Evolutionary conservation across 2,329 filamentous ascomycete species (phyloP), one percentile per base, ranked within the genome.

Genomic region (Cladobotryum mycophilum): DNA sequence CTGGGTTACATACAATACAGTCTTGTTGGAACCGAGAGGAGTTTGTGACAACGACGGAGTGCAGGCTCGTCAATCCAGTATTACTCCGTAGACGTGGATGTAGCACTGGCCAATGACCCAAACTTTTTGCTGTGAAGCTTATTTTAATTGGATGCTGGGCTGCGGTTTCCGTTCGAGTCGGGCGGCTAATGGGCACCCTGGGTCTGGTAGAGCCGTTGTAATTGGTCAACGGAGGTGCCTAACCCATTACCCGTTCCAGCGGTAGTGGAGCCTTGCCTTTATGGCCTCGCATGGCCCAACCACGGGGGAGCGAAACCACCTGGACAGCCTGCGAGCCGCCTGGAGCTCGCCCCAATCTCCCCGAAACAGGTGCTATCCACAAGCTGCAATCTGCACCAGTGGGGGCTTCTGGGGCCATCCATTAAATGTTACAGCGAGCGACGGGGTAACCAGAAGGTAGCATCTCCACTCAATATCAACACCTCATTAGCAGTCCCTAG

Each of bases 101-200:
- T 30, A 11, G 25, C 25, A 30, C 25, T 30, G 36, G 17, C 36
- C 36, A 38, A 38, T 38, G 12, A 30, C 9, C 25, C 25, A 30
- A 30, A 8, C 25, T 11, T 30, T 30, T 30, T 30, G 25, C 25
- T 30, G 25, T 8, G 25, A 30, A 30, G 25, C 6, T 30, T 30
- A 30, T 30, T 30, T 30, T 30, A 30, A 30, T 30, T 30, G 25
- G 25, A 30, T 8, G 49, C 6, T 15, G 49, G n/a, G 41, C 44
- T 38, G 44, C 44, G 20, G 12, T 36, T 36, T 38, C 42, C 43
- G 45, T 36, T 44, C 41, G 9, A 30, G 25, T 43, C 43, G 44
- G 50, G 50, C 50, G 50, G 50, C 50, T 52, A 52, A 52, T 52
- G 50, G 47, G 50, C 25, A 52, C 47, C 41, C 45, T 52, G 38